phyloP scores from a whole-genome alignment of 257 asterid species.

The Przewalskia tangutica region DNA sequence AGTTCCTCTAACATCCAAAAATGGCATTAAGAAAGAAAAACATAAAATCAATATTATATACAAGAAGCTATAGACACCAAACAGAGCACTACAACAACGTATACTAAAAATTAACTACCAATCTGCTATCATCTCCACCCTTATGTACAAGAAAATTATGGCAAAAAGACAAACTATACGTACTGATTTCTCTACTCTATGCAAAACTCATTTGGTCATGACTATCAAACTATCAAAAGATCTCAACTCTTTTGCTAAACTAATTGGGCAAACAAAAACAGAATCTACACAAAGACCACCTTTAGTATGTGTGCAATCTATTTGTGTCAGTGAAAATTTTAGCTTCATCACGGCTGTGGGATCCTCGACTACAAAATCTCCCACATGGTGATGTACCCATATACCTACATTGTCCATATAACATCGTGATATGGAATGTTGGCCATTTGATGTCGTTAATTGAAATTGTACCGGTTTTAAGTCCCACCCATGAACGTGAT shows the following conservation, averaged over 20 bases:
- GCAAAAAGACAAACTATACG: neutral
- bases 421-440: constrained; percentile 25
- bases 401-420: constrained; percentile 43
- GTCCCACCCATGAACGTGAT: constrained; percentile 79
- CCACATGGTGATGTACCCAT: constrained; percentile 66
- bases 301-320: constrained; percentile 84
- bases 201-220: neutral
- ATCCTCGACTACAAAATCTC: constrained; percentile 54
- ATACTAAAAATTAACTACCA: neutral
- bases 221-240: neutral
- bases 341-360: constrained; percentile 28
- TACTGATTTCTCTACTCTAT: neutral
- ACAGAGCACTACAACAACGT: neutral
- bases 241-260: constrained; percentile 28
- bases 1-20: too few species aligned
- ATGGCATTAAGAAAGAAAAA: too few species aligned
- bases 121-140: neutral
- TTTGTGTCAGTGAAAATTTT: constrained; percentile 56
- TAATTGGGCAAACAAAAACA: constrained; percentile 50
- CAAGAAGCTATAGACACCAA: neutral
- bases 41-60: too few species aligned
- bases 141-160: neutral
- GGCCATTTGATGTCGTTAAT: constrained; percentile 44
- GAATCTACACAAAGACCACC: constrained; percentile 80
- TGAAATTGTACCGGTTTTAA: constrained; percentile 58